Evolutionary conservation across 108 stramenopile genomes (phyloP).

Genomic region (Cyclostephanos tholiformis): DNA sequence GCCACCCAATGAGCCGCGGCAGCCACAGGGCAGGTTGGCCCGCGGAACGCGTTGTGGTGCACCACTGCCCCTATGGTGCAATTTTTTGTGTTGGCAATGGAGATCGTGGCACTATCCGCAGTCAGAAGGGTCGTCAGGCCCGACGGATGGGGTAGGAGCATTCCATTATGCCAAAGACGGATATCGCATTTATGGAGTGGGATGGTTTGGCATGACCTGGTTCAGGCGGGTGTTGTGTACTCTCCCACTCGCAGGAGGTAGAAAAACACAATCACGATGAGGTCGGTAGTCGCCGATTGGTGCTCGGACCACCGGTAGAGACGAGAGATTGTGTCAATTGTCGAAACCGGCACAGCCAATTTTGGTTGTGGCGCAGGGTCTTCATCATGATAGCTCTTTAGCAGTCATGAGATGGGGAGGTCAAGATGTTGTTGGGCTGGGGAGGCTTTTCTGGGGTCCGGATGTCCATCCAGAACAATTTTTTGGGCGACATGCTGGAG

Average conservation of each 20-base stretch:
- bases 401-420: background rate
- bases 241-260: too few species aligned
- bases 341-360: background rate
- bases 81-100: background rate
- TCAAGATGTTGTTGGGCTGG: background rate
- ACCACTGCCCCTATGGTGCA: too few species aligned
- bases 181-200: too few species aligned
- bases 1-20: background rate
- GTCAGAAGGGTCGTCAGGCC: background rate
- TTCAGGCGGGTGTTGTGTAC: too few species aligned
- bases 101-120: background rate
- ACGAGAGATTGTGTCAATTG: background rate
- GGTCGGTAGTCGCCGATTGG: too few species aligned
- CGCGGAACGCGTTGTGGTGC: background rate
- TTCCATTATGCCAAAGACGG: too few species aligned
- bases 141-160: too few species aligned
- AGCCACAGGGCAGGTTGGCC: background rate
- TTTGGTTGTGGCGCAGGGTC: constrained; percentile 1
- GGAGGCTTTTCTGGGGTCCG: background rate
- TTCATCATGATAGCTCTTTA: background rate
- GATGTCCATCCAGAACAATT: background rate
- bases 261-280: too few species aligned
- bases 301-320: background rate
- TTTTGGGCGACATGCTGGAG: background rate
- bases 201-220: too few species aligned